Percentiles rank a stretch among this genome's conserved stretches.
Evolutionary conservation across 768 basidiomycete species (phyloP).

Genomic region (Russula earlei): DNA sequence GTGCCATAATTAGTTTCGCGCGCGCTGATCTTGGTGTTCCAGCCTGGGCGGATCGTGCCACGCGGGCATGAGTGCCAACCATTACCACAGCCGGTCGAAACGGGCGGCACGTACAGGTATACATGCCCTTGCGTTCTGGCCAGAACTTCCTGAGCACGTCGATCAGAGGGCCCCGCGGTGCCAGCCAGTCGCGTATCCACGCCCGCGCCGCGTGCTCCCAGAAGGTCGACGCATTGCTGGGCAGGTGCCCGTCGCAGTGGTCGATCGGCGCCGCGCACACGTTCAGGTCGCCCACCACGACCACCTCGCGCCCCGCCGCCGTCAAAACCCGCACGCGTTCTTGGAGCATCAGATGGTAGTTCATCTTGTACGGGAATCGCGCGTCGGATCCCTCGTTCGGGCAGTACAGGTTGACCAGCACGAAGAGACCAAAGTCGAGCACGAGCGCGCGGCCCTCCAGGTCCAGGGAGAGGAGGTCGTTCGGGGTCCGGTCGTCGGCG

Average conservation of each 20-base stretch:
- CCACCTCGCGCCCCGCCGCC: constrained; percentile 66
- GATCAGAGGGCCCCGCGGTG: constrained; percentile 55
- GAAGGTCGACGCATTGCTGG: constrained; percentile 42
- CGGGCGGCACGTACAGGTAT: constrained; percentile 63
- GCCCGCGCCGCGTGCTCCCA: constrained; percentile 54
- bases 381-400: constrained; percentile 85
- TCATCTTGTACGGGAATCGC: constrained; percentile 82
- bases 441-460: constrained; percentile 81
- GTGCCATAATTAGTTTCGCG: constrained; percentile 92
- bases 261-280: constrained; percentile 80
- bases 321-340: constrained; percentile 66
- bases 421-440: constrained; percentile 87
- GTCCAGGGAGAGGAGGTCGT: constrained; percentile 48
- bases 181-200: constrained; percentile 71
- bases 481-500: constrained; percentile 31
- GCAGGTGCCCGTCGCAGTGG: constrained; percentile 79
- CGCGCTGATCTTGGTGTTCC: constrained; percentile 91
- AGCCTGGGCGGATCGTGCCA: constrained; percentile 42
- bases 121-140: constrained; percentile 87
- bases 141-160: constrained; percentile 73
- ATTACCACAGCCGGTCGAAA: neutral
- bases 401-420: constrained; percentile 94
- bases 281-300: constrained; percentile 90
- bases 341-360: constrained; percentile 73
- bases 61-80: neutral